These are phyloP conservation scores for Amphicarpaea edgeworthii DNA, from an alignment of 306 rosid species.

Conservation along the genomic window DNA sequence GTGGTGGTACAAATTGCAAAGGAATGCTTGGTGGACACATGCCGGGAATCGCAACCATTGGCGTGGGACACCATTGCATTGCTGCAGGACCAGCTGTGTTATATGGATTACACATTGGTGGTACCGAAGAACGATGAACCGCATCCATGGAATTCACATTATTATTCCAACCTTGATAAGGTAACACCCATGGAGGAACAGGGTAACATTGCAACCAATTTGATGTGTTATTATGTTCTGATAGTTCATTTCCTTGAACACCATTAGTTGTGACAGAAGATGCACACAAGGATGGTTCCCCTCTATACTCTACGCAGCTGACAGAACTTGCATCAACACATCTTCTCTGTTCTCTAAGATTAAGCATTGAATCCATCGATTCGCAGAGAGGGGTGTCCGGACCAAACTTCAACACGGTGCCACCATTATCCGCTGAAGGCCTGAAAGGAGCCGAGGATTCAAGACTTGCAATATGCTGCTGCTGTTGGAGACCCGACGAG, in stretches of 20 bases:
- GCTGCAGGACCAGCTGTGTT: constrained; percentile 37
- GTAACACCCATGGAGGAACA: constrained; percentile 58
- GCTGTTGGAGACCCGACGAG: constrained; percentile 46
- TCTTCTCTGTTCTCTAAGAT: constrained; percentile 51
- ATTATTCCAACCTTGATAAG: constrained; percentile 53
- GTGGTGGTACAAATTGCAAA: constrained; percentile 56
- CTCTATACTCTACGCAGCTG: constrained; percentile 45
- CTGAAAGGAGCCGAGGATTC: constrained; percentile 44
- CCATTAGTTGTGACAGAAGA: constrained; percentile 50
- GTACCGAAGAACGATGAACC: constrained; percentile 41
- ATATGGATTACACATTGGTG: constrained; percentile 29
- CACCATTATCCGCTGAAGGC: constrained; percentile 49
- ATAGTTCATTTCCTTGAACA: constrained; percentile 50
- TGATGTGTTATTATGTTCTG: constrained; percentile 45
- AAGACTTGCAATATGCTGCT: constrained; percentile 34
- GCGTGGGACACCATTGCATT: constrained; percentile 58
- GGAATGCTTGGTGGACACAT: constrained; percentile 56
- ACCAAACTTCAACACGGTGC: constrained; percentile 64
- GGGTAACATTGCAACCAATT: constrained; percentile 53
- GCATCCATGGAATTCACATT: constrained; percentile 42
- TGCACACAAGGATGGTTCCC: constrained; percentile 51
- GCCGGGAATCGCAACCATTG: constrained; percentile 61
- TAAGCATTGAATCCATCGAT: constrained; percentile 58
- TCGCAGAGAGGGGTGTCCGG: constrained; percentile 60
- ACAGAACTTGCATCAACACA: constrained; percentile 44